A percentile compares a stretch with the other conserved stretches of the same genome.
phyloP scores from a whole-genome alignment of 208 protist species.

The Wallacemonas sp. region DNA sequence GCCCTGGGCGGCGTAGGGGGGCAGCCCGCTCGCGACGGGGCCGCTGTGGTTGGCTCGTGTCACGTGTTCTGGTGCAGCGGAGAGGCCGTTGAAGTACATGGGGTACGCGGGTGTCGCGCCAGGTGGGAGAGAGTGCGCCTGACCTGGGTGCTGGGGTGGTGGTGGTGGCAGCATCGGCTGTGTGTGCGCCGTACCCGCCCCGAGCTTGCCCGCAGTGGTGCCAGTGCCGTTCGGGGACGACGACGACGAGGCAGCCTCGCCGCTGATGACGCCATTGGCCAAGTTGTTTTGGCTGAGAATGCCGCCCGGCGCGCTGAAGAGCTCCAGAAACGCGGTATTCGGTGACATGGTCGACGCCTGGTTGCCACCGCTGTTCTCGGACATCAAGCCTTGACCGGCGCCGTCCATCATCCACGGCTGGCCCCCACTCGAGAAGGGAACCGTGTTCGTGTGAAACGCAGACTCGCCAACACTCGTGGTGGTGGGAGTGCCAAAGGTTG shows the following conservation, averaged over 20 bases:
- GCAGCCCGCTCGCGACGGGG: not conserved
- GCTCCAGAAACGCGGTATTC: conserved; percentile 8
- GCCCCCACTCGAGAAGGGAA: not conserved
- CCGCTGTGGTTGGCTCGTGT: too few species aligned
- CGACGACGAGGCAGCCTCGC: too few species aligned
- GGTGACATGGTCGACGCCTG: not conserved
- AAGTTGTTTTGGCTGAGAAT: not conserved
- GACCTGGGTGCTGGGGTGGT: too few species aligned
- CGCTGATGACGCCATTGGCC: too few species aligned
- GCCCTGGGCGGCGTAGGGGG: not conserved
- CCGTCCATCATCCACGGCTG: not conserved
- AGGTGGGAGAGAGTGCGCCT: too few species aligned
- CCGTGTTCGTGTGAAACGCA: conserved; percentile 1
- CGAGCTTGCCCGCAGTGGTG: too few species aligned
- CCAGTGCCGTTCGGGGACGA: too few species aligned
- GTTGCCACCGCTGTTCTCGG: not conserved
- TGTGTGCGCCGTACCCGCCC: not conserved
- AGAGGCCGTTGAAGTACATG: too few species aligned
- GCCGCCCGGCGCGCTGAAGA: conserved; percentile 2
- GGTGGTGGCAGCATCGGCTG: not conserved
- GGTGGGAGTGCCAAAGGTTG: conserved; percentile 2
- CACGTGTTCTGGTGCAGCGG: too few species aligned
- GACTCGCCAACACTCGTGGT: not conserved
- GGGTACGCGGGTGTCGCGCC: too few species aligned
- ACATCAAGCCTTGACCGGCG: not conserved